Conservation (phyloP, 495 filamentous ascomycete genomes). For the Penicillium goetzii region DNA sequence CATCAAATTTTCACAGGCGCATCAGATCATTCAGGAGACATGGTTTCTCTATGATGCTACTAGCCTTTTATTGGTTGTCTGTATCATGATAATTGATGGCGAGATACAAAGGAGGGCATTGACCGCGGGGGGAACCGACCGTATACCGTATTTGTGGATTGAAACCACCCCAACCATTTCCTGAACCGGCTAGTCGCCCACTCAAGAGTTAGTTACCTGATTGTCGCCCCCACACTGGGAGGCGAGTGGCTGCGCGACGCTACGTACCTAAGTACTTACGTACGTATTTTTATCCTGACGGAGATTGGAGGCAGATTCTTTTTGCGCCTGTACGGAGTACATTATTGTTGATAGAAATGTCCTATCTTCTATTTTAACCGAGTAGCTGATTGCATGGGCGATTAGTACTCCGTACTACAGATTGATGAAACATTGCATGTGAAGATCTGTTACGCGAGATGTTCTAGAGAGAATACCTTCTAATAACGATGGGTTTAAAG, state of each 20-base stretch:
- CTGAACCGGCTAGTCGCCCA: background rate
- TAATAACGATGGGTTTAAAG: background rate
- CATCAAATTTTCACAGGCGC: background rate
- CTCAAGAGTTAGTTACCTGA: background rate
- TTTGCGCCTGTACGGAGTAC: too few relatives aligned
- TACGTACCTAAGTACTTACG: background rate
- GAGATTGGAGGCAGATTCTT: background rate
- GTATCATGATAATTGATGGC: background rate
- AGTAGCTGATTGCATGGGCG: background rate
- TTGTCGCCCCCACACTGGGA: background rate
- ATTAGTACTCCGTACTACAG: background rate
- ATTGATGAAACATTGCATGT: background rate
- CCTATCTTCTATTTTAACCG: background rate
- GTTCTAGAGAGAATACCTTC: background rate
- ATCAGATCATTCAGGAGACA: background rate
- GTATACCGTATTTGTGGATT: background rate
- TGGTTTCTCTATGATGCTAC: background rate
- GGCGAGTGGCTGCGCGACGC: background rate
- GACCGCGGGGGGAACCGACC: background rate
- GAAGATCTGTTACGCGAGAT: background rate
- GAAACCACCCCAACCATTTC: background rate
- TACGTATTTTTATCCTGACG: background rate
- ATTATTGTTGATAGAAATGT: background rate
- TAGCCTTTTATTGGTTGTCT: background rate
- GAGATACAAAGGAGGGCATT: background rate